Conservation (phyloP, 2,329 filamentous ascomycete species). For the Pseudogymnoascus sp. region DNA sequence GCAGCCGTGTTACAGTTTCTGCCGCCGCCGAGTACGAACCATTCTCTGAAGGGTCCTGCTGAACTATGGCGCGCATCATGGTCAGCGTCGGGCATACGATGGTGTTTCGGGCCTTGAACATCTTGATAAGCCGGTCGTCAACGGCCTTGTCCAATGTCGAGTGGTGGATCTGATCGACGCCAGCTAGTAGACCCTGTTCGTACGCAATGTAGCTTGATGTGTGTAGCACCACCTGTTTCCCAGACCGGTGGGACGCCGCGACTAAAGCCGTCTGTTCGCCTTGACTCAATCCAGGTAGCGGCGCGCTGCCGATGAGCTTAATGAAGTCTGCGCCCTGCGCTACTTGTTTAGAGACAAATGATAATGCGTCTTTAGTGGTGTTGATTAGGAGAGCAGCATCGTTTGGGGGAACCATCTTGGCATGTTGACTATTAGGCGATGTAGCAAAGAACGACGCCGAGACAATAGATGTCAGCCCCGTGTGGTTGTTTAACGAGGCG, state of each 20-base stretch:
- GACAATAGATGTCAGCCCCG: no score
- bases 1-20: slow-evolving; percentile 11
- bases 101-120: slow-evolving; percentile 8
- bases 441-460: no score
- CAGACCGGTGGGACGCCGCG: neutral
- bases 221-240: slow-evolving; percentile 13
- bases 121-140: neutral
- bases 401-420: no score
- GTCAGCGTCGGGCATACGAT: slow-evolving; percentile 16
- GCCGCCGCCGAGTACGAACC: neutral
- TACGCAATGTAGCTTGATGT: slow-evolving; percentile 8
- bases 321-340: no score
- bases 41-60: neutral
- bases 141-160: slow-evolving; percentile 11
- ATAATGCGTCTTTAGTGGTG: no score
- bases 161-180: slow-evolving; percentile 15
- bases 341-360: no score
- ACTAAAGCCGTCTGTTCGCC: slow-evolving; percentile 7
- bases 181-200: slow-evolving; percentile 12
- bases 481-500: no score
- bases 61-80: slow-evolving; percentile 8
- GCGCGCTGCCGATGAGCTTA: neutral
- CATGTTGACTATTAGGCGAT: no score
- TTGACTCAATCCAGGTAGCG: slow-evolving; percentile 1
- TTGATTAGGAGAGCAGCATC: no score